These are phyloP conservation scores for Batrachochytrium dendrobatidis DNA, from an alignment of 371 early-diverging fungal species.

Conservation along the genomic window DNA sequence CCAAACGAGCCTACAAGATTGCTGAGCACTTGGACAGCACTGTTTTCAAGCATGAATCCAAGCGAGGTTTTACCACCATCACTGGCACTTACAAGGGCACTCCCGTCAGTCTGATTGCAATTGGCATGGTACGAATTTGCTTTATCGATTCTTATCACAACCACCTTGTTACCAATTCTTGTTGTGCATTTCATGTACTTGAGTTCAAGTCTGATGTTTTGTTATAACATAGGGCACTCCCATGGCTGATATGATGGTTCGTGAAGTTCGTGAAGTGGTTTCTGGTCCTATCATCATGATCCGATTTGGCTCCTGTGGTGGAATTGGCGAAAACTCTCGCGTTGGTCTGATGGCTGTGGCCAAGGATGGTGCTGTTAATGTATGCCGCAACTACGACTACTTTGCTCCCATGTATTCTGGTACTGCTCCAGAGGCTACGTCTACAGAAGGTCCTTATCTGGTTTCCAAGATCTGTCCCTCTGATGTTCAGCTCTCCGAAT, in stretches of 20 bases:
- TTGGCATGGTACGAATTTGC: slow-evolving; percentile 53
- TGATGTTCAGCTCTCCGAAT: slow-evolving; percentile 49
- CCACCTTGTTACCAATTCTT: neutral
- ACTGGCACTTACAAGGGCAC: slow-evolving; percentile 78
- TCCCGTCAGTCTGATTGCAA: slow-evolving; percentile 82
- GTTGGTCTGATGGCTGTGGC: slow-evolving; percentile 75
- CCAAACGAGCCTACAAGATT: slow-evolving; percentile 61
- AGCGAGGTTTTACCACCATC: slow-evolving; percentile 84
- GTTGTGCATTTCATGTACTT: neutral
- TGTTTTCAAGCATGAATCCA: slow-evolving; percentile 36
- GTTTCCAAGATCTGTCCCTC: slow-evolving; percentile 57
- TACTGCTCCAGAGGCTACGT: neutral
- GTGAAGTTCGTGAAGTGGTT: slow-evolving; percentile 81
- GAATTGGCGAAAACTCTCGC: slow-evolving; percentile 49
- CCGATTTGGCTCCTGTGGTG: slow-evolving; percentile 87
- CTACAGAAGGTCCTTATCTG: slow-evolving; percentile 46
- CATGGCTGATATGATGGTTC: slow-evolving; percentile 92
- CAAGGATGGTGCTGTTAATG: slow-evolving; percentile 53
- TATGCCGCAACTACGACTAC: slow-evolving; percentile 72
- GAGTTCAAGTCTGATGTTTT: neutral
- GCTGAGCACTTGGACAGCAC: slow-evolving; percentile 33
- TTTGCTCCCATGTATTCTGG: slow-evolving; percentile 37
- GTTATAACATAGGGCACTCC: slow-evolving; percentile 60
- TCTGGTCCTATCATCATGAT: slow-evolving; percentile 76
- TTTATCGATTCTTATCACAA: neutral